Evolutionary conservation across 2,329 filamentous ascomycete species (phyloP), one percentile per base, ranked within the genome.

Genomic region (Pseudohalonectria lignicola): DNA sequence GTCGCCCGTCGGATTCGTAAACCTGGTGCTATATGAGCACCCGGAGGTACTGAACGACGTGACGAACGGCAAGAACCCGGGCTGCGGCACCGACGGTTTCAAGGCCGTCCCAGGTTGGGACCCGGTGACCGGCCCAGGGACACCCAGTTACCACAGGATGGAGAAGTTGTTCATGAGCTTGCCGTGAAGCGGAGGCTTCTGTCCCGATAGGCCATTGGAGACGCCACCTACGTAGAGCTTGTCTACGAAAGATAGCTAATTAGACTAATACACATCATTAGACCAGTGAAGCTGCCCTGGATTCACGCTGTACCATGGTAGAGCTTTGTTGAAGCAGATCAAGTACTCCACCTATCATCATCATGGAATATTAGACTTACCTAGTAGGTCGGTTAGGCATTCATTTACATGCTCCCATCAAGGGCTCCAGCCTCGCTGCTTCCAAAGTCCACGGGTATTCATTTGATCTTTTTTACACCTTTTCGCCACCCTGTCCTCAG

Each of bases 1-100:
- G 48, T 47, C 44, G 10, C 49, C 56, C 2, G 42, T 63, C 2
- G 54, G 56, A 2, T 57, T 56, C 35, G 44, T 57, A 30, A 56
- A 57, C 40, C 53, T 53, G 6, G 45, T 43, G 1, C 25, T 47
- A 39, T 52, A 52, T 20, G 39, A 43, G 15, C 47, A 53, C 34
- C 49, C 49, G 1, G 45, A 49, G 19, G 48, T 48, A 3, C 43
- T 53, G n/a, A 51, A 51, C 29, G 48, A 53, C 25, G 45, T 53
- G 29, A 47, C 43, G 9, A 44, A 45, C 7, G 50, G 49, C 3
- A 42, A 44, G 3, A 54, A 52, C 29, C 52, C 52, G 2, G 53
- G 53, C 3, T 54, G 52, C 15, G 50, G 52, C 9, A 53, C 50
- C 2, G 30, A 43, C n/a, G 52, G 52, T 0, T 54, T 54, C 28